Conservation (phyloP, 2,329 filamentous ascomycete species). For the Harringtonia lauricola region DNA sequence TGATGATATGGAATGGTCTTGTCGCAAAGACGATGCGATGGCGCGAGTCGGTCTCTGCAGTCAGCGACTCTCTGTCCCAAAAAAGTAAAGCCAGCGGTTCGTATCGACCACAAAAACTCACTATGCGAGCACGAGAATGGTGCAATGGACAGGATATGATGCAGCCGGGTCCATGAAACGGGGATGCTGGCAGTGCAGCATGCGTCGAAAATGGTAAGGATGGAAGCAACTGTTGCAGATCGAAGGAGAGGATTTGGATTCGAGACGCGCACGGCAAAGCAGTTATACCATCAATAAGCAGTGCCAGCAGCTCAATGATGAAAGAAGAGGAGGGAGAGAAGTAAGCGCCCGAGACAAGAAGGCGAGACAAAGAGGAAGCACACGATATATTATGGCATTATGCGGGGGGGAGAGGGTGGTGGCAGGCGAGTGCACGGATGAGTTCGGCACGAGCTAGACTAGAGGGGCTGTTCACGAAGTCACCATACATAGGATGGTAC, state of each 20-base stretch:
- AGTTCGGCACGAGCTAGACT: constrained; percentile 4
- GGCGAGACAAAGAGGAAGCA: background rate
- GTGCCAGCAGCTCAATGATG: background rate
- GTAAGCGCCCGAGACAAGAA: background rate
- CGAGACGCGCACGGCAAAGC: no score
- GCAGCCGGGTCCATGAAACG: constrained; percentile 2
- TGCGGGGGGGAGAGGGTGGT: constrained; percentile 3
- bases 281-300: background rate
- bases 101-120: no score
- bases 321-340: background rate
- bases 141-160: background rate
- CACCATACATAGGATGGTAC: no score
- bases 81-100: no score
- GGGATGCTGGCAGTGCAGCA: constrained; percentile 3
- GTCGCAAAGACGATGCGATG: no score
- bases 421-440: constrained; percentile 1
- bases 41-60: no score
- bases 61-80: no score
- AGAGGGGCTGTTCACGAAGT: no score
- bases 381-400: background rate
- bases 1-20: background rate
- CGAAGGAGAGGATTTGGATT: no score
- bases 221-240: no score
- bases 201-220: background rate
- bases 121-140: background rate